Evolutionary conservation across 345 rosid species (phyloP).

Genomic region (Odontarrhena argentea): DNA sequence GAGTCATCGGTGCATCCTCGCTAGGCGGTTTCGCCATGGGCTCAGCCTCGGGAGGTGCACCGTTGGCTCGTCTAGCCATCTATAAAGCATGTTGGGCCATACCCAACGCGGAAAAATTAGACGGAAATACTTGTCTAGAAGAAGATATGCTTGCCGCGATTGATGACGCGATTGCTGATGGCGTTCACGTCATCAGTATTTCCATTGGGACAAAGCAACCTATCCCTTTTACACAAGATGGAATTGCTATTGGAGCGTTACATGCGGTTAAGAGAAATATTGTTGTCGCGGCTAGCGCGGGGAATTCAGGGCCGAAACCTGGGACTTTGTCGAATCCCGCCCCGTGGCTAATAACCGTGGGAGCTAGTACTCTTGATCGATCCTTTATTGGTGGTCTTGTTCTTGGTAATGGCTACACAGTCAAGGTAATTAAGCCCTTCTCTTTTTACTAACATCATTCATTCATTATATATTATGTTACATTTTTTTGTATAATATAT

Average conservation of each 20-base stretch:
- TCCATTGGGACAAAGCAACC: conserved; percentile 52
- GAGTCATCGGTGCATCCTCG: conserved; percentile 50
- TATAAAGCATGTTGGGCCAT: conserved; percentile 88
- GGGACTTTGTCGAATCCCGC: conserved; percentile 61
- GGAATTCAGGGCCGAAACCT: conserved; percentile 71
- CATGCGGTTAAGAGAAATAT: conserved; percentile 63
- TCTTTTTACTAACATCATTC: not conserved
- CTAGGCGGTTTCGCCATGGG: conserved; percentile 73
- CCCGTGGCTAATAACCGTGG: conserved; percentile 84
- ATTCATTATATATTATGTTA: not conserved
- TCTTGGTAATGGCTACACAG: conserved; percentile 64
- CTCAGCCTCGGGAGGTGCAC: conserved; percentile 78
- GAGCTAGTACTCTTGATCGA: conserved; percentile 83
- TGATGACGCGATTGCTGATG: conserved; percentile 82
- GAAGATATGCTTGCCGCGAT: conserved; percentile 83
- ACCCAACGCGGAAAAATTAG: conserved; percentile 49
- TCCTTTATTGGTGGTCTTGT: conserved; percentile 46
- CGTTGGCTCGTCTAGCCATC: conserved; percentile 66
- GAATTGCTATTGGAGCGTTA: conserved; percentile 64
- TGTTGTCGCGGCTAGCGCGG: conserved; percentile 67
- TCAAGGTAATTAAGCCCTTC: conserved; percentile 44
- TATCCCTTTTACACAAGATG: conserved; percentile 40
- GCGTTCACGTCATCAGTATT: conserved; percentile 70
- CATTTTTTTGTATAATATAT: conserved; percentile 19
- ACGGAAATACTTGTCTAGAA: conserved; percentile 53